These are phyloP conservation scores for Phanerochaete carnosa DNA, from an alignment of 768 basidiomycete species.

Conservation along the genomic window DNA sequence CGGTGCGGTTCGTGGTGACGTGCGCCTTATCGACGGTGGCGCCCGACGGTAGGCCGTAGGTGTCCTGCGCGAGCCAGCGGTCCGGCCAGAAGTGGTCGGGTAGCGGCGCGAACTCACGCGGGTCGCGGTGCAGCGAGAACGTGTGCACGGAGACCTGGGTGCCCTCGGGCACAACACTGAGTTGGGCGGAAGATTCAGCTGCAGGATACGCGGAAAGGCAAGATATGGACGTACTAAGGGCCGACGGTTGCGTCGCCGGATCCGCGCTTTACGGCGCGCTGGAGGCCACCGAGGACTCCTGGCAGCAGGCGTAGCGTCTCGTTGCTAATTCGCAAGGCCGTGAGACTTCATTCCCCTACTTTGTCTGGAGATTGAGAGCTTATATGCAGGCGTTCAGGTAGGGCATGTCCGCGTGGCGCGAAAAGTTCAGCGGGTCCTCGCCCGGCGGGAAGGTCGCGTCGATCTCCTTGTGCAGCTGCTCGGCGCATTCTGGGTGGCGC, in stretches of 20 bases:
- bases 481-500: slow-evolving; percentile 2
- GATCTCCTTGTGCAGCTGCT: slow-evolving; percentile 6
- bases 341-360: too few relatives aligned
- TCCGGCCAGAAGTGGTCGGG: slow-evolving; percentile 22
- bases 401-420: slow-evolving; percentile 7
- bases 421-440: slow-evolving; percentile 11
- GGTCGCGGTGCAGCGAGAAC: slow-evolving; percentile 18
- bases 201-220: not conserved
- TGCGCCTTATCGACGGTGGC: not conserved
- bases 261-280: slow-evolving; percentile 12
- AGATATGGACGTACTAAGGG: slow-evolving; percentile 6
- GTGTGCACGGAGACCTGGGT: slow-evolving; percentile 14
- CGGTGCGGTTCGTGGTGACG: slow-evolving; percentile 2
- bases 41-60: slow-evolving; percentile 1
- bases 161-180: slow-evolving; percentile 18
- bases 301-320: slow-evolving; percentile 22
- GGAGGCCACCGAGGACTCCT: slow-evolving; percentile 16
- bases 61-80: slow-evolving; percentile 18
- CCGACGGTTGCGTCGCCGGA: slow-evolving; percentile 16
- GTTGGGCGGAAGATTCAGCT: not conserved
- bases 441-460: slow-evolving; percentile 8
- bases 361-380: not conserved
- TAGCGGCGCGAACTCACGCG: slow-evolving; percentile 19
- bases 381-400: slow-evolving; percentile 19
- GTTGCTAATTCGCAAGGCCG: slow-evolving; percentile 9